Conservation (phyloP, 768 basidiomycete species). For the Tephrocybe sp. region DNA sequence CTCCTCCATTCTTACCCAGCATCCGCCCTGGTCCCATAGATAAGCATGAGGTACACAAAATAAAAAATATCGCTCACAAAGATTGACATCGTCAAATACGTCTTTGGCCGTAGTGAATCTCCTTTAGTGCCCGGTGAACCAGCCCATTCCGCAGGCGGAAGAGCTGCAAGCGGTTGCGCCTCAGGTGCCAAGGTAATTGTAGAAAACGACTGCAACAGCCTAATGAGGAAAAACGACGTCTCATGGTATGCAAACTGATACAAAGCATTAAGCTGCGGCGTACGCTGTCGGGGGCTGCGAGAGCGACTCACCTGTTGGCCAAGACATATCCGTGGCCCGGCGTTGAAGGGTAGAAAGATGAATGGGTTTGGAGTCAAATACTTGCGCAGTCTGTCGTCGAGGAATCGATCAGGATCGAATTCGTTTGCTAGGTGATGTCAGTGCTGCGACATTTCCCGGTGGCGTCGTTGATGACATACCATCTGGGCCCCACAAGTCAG, state of each 20-base stretch:
- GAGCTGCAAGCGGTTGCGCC: constrained; percentile 36
- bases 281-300: neutral
- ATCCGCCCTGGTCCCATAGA: constrained; percentile 23
- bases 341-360: constrained; percentile 71
- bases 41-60: neutral
- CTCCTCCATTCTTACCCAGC: constrained; percentile 29
- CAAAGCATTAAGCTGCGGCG: neutral
- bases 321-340: constrained; percentile 63
- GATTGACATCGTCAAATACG: constrained; percentile 15
- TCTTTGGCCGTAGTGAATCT: constrained; percentile 9
- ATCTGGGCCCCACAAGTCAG: constrained; percentile 58
- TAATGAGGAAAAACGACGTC: constrained; percentile 46
- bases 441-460: neutral
- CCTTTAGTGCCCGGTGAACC: constrained; percentile 30
- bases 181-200: constrained; percentile 35
- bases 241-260: constrained; percentile 52
- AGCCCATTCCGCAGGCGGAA: constrained; percentile 42
- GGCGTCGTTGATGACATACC: constrained; percentile 31
- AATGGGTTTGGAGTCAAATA: constrained; percentile 58
- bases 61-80: constrained; percentile 1
- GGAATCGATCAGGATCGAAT: constrained; percentile 67
- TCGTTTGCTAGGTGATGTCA: constrained; percentile 32
- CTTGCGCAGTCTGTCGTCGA: constrained; percentile 53
- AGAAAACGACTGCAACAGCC: constrained; percentile 42
- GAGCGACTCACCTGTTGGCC: constrained; percentile 36